These are phyloP conservation scores for Clavispora phyllophila DNA, from an alignment of 805 yeast species.

Conservation along the genomic window DNA sequence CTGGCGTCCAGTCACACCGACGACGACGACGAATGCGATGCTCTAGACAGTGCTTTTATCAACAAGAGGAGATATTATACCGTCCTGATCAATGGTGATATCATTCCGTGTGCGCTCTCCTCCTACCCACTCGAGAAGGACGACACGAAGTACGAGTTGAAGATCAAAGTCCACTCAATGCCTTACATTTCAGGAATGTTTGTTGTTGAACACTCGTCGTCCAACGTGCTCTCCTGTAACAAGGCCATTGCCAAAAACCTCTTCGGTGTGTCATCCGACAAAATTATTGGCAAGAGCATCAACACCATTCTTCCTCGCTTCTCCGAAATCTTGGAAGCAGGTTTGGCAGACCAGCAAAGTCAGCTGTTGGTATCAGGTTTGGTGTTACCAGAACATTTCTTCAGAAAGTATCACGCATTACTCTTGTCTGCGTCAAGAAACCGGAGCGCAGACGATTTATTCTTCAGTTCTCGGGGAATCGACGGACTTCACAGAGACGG, in stretches of 20 bases:
- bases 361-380: conserved; percentile 50
- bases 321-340: conserved; percentile 38
- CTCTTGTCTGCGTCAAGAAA: conserved; percentile 19
- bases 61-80: conserved; percentile 65
- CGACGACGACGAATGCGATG: conserved; percentile 18
- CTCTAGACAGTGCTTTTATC: conserved; percentile 29
- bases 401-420: conserved; percentile 61
- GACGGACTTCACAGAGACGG: conserved; percentile 72
- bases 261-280: conserved; percentile 62
- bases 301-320: conserved; percentile 63
- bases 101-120: conserved; percentile 71
- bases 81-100: conserved; percentile 38
- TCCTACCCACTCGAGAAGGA: conserved; percentile 52
- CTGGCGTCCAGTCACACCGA: conserved; percentile 2
- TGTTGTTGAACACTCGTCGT: conserved; percentile 50
- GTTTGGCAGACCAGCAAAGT: conserved; percentile 23
- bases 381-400: conserved; percentile 88
- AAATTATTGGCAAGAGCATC: conserved; percentile 38
- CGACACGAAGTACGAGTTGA: conserved; percentile 37
- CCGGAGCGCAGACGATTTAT: conserved; percentile 41
- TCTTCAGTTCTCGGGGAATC: conserved; percentile 61
- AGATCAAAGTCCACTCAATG: conserved; percentile 66
- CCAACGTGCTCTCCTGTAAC: conserved; percentile 65
- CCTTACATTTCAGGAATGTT: conserved; percentile 88
- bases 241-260: conserved; percentile 72